Percentiles rank a stretch among this genome's conserved stretches.
These are phyloP conservation scores for Rhododendron simsii DNA, from an alignment of 148 eudicot species.

Conservation along the genomic window DNA sequence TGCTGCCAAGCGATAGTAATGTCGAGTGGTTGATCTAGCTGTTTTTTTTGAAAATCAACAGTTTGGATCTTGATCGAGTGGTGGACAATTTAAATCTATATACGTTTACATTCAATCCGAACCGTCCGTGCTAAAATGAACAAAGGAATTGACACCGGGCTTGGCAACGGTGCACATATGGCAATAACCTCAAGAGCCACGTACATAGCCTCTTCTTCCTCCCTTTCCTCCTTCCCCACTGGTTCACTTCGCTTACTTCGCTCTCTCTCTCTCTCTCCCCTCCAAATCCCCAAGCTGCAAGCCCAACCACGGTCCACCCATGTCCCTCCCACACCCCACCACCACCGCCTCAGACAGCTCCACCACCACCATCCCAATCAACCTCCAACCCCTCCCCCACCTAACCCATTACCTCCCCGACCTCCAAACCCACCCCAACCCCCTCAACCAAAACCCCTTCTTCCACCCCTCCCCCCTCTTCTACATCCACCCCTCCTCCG, in stretches of 20 bases:
- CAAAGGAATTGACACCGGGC: no score
- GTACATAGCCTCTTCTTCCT: neutral
- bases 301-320: neutral
- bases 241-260: neutral
- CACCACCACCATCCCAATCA: neutral
- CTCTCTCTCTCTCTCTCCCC: neutral
- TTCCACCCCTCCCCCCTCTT: slow-evolving; percentile 49
- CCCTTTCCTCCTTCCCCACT: neutral
- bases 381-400: slow-evolving; percentile 24
- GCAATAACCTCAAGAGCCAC: neutral
- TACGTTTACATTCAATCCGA: no score
- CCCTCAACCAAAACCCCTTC: slow-evolving; percentile 36
- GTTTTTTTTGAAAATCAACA: no score
- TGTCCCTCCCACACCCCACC: neutral
- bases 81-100: no score
- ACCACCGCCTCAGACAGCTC: neutral
- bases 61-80: no score
- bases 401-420: slow-evolving; percentile 30
- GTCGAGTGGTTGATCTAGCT: no score
- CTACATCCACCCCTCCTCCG: slow-evolving; percentile 36
- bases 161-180: no score
- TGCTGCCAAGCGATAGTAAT: no score
- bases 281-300: no score
- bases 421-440: slow-evolving; percentile 36
- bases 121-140: no score